Conservation (phyloP, 1,284 basidiomycete genomes). For the Boletus sp. region DNA sequence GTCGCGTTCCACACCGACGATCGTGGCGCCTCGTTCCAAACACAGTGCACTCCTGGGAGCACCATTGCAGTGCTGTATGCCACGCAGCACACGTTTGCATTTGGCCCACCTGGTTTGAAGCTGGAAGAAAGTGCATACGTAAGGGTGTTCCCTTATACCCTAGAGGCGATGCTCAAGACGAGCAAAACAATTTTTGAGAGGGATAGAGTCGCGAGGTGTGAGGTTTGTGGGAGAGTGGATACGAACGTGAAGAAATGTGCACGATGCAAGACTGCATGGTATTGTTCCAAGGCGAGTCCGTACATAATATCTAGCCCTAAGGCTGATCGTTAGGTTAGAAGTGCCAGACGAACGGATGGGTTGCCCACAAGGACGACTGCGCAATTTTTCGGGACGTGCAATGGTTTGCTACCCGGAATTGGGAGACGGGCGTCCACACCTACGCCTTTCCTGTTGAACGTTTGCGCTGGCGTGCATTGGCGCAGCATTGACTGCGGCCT, state of each 20-base stretch:
- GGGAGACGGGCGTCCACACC: constrained; percentile 25
- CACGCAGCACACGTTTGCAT: constrained; percentile 36
- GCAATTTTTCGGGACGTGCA: constrained; percentile 32
- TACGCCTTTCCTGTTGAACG: constrained; percentile 30
- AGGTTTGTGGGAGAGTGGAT: constrained; percentile 27
- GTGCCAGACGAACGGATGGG: constrained; percentile 33
- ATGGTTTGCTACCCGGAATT: constrained; percentile 36
- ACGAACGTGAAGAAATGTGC: constrained; percentile 31
- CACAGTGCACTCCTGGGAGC: constrained; percentile 32
- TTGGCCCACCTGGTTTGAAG: constrained; percentile 35
- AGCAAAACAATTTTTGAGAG: constrained; percentile 30
- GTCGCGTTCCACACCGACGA: constrained; percentile 41
- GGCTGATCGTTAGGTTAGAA: constrained; percentile 22
- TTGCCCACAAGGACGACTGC: constrained; percentile 29
- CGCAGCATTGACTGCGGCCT: constrained; percentile 13
- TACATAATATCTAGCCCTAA: neutral
- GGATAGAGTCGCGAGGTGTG: constrained; percentile 27
- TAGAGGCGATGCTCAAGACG: constrained; percentile 34
- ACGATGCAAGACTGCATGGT: constrained; percentile 35
- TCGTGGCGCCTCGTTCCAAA: constrained; percentile 31
- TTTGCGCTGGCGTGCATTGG: constrained; percentile 18
- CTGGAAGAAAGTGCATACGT: constrained; percentile 31
- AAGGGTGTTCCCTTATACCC: constrained; percentile 34
- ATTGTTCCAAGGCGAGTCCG: constrained; percentile 36
- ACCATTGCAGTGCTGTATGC: constrained; percentile 39